phyloP scores from a whole-genome alignment of 163 green algal genomes.

The Trebouxia gelatinosa region DNA sequence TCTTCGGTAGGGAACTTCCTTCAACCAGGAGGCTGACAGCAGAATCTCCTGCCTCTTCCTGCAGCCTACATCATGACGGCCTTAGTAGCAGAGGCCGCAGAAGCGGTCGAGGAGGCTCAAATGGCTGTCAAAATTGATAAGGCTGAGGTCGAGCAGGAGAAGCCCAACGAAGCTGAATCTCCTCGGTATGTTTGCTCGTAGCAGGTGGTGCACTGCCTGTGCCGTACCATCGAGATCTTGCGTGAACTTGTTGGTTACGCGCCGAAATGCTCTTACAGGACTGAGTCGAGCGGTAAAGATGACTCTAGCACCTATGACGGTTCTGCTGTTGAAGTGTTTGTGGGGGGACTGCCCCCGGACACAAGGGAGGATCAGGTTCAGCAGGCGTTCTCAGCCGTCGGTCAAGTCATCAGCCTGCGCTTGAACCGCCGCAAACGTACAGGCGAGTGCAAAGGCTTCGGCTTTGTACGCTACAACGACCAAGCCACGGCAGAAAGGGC shows the following conservation, averaged over 20 bases:
- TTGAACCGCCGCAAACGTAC: constrained; percentile 34
- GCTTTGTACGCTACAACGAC: constrained; percentile 34
- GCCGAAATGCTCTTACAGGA: background rate
- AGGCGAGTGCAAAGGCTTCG: constrained; percentile 44
- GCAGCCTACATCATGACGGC: too few species aligned
- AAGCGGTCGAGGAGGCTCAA: background rate
- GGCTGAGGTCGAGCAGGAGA: background rate
- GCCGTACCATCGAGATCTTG: background rate
- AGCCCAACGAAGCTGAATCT: constrained; percentile 6
- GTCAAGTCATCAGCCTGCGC: constrained; percentile 32
- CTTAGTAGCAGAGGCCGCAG: background rate
- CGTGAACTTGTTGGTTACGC: background rate
- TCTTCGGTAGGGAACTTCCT: too few species aligned
- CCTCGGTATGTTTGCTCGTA: too few species aligned
- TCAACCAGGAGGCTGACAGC: too few species aligned
- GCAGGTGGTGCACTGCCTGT: background rate
- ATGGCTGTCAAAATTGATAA: background rate
- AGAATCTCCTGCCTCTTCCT: too few species aligned
- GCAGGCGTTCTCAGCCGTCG: constrained; percentile 29
- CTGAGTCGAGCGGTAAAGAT: background rate
- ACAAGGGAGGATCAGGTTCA: constrained; percentile 35
- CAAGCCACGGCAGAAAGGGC: constrained; percentile 31
- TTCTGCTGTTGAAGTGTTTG: constrained; percentile 33
- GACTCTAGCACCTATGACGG: background rate
- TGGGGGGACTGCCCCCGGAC: constrained; percentile 36